phyloP scores from a whole-genome alignment of 192 early-diverging fungal genomes.

The Gryganskiella cystojenkinii region DNA sequence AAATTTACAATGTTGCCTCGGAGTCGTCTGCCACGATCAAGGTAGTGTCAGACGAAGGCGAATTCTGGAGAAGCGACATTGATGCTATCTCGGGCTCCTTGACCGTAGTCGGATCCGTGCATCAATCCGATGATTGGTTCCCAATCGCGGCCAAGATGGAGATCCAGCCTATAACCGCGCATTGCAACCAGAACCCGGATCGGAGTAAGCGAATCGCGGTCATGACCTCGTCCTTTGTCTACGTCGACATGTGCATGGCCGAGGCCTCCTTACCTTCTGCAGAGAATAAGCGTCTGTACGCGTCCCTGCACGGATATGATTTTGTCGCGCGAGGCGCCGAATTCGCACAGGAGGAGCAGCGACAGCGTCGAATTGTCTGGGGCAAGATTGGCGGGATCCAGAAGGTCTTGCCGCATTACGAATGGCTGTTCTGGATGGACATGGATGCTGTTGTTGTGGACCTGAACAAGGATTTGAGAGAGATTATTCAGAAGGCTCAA shows the following conservation, averaged over 20 bases:
- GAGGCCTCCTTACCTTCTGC: constrained; percentile 54
- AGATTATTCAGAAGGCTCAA: constrained; percentile 15
- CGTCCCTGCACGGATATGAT: constrained; percentile 59
- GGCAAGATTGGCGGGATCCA: constrained; percentile 68
- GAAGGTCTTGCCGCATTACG: constrained; percentile 66
- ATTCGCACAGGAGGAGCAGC: constrained; percentile 61
- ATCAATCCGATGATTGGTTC: constrained; percentile 58
- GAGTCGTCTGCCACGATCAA: constrained; percentile 4
- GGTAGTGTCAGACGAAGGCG: constrained; percentile 2
- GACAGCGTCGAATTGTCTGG: constrained; percentile 63
- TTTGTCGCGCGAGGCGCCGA: constrained; percentile 64
- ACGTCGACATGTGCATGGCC: constrained; percentile 65
- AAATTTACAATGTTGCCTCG: constrained; percentile 10
- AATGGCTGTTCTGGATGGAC: constrained; percentile 72
- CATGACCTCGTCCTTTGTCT: constrained; percentile 65
- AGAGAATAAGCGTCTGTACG: constrained; percentile 65
- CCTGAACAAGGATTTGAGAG: constrained; percentile 25
- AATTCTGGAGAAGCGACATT: constrained; percentile 58
- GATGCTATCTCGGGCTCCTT: constrained; percentile 45
- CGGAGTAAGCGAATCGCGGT: constrained; percentile 52
- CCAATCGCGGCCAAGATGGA: constrained; percentile 48
- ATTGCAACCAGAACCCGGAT: constrained; percentile 20
- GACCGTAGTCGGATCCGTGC: constrained; percentile 53
- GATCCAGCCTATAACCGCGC: constrained; percentile 22
- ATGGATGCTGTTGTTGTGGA: constrained; percentile 70